Conservation (phyloP, 1,284 basidiomycete genomes). For the Mycosarcoma maydis region DNA sequence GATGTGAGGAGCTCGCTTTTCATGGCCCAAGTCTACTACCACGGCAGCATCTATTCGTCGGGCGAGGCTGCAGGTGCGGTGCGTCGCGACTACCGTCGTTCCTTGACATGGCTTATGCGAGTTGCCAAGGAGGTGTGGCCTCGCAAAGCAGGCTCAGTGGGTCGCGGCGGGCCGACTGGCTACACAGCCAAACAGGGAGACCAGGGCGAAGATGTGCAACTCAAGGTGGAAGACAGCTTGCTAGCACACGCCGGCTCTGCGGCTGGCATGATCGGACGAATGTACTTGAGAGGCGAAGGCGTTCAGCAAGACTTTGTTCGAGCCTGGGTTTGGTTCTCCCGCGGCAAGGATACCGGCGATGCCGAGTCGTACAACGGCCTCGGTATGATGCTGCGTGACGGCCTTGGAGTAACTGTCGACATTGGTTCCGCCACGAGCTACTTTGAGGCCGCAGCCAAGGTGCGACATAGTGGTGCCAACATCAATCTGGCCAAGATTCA, state of each 20-base stretch:
- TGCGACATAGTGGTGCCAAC: constrained; percentile 78
- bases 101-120: constrained; percentile 44
- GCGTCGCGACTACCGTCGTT: constrained; percentile 49
- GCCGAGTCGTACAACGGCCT: constrained; percentile 87
- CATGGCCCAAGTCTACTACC: constrained; percentile 60
- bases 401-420: constrained; percentile 73
- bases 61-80: constrained; percentile 60
- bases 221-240: constrained; percentile 45
- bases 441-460: constrained; percentile 81
- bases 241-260: constrained; percentile 44
- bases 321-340: constrained; percentile 93
- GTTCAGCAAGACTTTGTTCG: constrained; percentile 78
- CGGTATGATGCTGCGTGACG: constrained; percentile 91
- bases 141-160: constrained; percentile 43
- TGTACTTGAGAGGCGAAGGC: constrained; percentile 94
- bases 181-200: constrained; percentile 41
- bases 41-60: constrained; percentile 59
- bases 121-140: constrained; percentile 61
- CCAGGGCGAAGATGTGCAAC: constrained; percentile 46
- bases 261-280: constrained; percentile 75
- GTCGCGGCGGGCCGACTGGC: constrained; percentile 46
- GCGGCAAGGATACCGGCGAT: constrained; percentile 77
- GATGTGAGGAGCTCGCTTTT: constrained; percentile 42
- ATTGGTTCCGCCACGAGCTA: constrained; percentile 73
- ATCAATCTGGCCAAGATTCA: constrained; percentile 88